These are phyloP conservation scores for Lactarius indigo DNA, from an alignment of 768 basidiomycete genomes.

Conservation along the genomic window DNA sequence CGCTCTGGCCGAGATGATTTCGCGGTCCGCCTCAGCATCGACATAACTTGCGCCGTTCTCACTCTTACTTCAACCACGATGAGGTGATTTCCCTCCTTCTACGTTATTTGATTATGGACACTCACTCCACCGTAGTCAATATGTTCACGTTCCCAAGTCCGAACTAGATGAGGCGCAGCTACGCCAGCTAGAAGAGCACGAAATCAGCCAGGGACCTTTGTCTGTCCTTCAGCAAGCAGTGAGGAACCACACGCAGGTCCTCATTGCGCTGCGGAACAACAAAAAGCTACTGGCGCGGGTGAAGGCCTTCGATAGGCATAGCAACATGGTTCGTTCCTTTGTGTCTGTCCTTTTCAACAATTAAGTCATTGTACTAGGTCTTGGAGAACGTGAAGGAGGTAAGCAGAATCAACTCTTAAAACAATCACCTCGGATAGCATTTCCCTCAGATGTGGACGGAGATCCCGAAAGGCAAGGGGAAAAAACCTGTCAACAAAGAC, in stretches of 20 bases:
- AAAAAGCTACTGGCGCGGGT: slow-evolving; percentile 95
- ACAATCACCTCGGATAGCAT: not conserved
- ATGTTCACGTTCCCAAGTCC: slow-evolving; percentile 93
- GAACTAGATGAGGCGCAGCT: slow-evolving; percentile 97
- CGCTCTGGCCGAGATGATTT: not conserved
- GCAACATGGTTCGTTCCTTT: slow-evolving; percentile 79
- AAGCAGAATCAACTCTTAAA: slow-evolving; percentile 4
- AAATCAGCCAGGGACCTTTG: slow-evolving; percentile 96
- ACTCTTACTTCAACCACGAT: slow-evolving; percentile 13
- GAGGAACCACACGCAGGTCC: slow-evolving; percentile 94
- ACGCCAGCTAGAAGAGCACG: slow-evolving; percentile 94
- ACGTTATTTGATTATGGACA: not conserved
- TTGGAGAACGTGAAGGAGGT: slow-evolving; percentile 98
- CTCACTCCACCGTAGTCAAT: slow-evolving; percentile 63
- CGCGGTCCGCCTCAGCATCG: not conserved
- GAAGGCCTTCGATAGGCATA: slow-evolving; percentile 98
- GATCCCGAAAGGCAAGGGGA: slow-evolving; percentile 94
- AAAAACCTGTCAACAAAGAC: slow-evolving; percentile 99
- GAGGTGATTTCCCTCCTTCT: slow-evolving; percentile 17
- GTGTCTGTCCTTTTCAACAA: slow-evolving; percentile 1
- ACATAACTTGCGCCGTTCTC: not conserved
- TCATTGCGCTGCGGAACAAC: slow-evolving; percentile 96
- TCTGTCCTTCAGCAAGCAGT: slow-evolving; percentile 97
- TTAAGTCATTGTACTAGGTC: slow-evolving; percentile 49
- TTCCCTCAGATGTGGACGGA: slow-evolving; percentile 94